Conservation (phyloP, 192 early-diverging fungal species). For the Rhizoclosmatium globosum region DNA sequence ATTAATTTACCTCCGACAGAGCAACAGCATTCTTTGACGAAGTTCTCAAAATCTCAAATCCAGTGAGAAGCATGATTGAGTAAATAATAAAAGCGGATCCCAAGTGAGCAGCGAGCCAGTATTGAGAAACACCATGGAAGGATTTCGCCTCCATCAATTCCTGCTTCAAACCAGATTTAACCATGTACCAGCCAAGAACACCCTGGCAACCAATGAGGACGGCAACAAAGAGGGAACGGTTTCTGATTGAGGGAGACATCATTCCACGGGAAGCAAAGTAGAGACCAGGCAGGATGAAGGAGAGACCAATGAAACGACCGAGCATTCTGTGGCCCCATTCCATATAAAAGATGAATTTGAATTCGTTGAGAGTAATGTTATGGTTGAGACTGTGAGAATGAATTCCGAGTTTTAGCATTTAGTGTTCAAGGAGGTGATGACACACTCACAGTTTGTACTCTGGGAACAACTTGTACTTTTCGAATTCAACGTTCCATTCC, state of each 20-base stretch:
- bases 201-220: slow-evolving; percentile 65
- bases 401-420: background rate
- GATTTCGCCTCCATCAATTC: slow-evolving; percentile 80
- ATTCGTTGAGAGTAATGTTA: slow-evolving; percentile 87
- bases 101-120: slow-evolving; percentile 91
- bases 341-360: slow-evolving; percentile 98
- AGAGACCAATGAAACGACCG: slow-evolving; percentile 90
- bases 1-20: slow-evolving; percentile 21
- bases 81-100: slow-evolving; percentile 90
- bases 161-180: slow-evolving; percentile 87
- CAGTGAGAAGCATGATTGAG: slow-evolving; percentile 78
- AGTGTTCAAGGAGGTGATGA: background rate
- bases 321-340: slow-evolving; percentile 98
- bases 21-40: background rate
- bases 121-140: slow-evolving; percentile 93
- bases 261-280: slow-evolving; percentile 83
- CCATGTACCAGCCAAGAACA: slow-evolving; percentile 98
- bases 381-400: slow-evolving; percentile 75
- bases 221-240: slow-evolving; percentile 42
- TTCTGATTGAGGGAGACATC: slow-evolving; percentile 71
- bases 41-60: slow-evolving; percentile 76
- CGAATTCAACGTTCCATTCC: slow-evolving; percentile 95
- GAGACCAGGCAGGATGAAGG: slow-evolving; percentile 85
- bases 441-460: slow-evolving; percentile 89
- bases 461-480: slow-evolving; percentile 98